Percentiles rank a stretch among this genome's conserved stretches.
Conservation (phyloP, 495 filamentous ascomycete genomes). For the Parachaetomium inaequale region DNA sequence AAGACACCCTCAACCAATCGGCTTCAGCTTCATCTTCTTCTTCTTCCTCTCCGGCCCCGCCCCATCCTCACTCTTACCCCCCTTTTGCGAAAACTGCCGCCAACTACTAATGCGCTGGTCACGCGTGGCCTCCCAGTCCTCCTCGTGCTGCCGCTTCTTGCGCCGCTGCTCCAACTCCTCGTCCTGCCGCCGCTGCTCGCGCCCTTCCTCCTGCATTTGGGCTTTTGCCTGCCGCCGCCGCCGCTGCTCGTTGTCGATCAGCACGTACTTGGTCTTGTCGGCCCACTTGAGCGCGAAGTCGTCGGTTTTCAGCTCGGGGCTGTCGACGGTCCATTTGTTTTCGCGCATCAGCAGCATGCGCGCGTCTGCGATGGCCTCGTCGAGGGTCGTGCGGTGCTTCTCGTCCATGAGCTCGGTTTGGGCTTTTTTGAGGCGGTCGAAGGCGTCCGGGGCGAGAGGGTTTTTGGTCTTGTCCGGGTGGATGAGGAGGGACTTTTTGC, state of each 20-base stretch:
- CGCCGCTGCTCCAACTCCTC: conserved; percentile 85
- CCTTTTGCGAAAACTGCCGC: conserved; percentile 88
- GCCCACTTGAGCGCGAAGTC: conserved; percentile 82
- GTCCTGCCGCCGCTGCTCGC: conserved; percentile 81
- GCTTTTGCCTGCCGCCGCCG: conserved; percentile 83
- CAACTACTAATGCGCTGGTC: conserved; percentile 91
- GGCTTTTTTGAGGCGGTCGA: conserved; percentile 94
- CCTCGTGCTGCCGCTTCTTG: conserved; percentile 86
- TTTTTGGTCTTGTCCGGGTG: conserved; percentile 98
- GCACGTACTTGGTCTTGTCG: conserved; percentile 84
- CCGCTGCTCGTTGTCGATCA: conserved; percentile 89
- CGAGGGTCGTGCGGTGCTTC: conserved; percentile 77
- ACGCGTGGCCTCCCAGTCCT: conserved; percentile 88
- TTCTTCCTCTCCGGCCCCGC: conserved; percentile 81
- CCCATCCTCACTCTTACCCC: conserved; percentile 43
- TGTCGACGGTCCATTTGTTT: conserved; percentile 87
- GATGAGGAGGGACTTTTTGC: conserved; percentile 94
- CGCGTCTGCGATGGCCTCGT: conserved; percentile 94
- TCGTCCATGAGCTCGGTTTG: conserved; percentile 89
- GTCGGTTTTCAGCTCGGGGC: conserved; percentile 73
- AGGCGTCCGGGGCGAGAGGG: conserved; percentile 86
- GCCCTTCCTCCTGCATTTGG: conserved; percentile 93
- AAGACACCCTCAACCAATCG: conserved; percentile 39
- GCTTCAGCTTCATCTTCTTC: conserved; percentile 81
- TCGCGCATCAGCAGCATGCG: conserved; percentile 92